Percentiles rank a stretch among this genome's conserved stretches.
Evolutionary conservation across 495 filamentous ascomycete species (phyloP).

Genomic region (Tuber indicum): DNA sequence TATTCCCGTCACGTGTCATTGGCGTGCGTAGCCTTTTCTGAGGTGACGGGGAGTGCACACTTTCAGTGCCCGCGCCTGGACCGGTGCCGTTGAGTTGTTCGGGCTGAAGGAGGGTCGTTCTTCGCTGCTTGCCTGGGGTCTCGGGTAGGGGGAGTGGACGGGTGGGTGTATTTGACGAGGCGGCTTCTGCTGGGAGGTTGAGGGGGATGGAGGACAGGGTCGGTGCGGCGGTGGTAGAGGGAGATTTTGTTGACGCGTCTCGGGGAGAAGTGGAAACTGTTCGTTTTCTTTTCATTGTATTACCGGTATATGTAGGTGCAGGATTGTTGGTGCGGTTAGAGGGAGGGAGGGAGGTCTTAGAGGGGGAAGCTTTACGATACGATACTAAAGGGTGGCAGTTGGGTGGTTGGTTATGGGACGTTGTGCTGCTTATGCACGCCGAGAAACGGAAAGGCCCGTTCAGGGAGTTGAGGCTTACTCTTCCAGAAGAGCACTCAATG

Average conservation of each 20-base stretch:
- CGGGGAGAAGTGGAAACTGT: background rate
- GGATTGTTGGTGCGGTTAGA: background rate
- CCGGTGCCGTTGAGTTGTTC: slow-evolving; percentile 27
- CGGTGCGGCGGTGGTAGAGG: slow-evolving; percentile 14
- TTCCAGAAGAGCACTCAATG: background rate
- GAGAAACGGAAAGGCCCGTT: background rate
- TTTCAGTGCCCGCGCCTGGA: slow-evolving; percentile 17
- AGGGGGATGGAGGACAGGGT: slow-evolving; percentile 23
- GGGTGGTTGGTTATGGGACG: background rate
- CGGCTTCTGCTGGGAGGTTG: background rate
- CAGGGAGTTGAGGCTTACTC: background rate
- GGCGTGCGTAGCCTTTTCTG: slow-evolving; percentile 32
- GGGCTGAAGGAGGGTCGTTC: slow-evolving; percentile 18
- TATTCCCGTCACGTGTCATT: slow-evolving; percentile 24
- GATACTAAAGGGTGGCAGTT: background rate
- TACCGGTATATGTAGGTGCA: background rate
- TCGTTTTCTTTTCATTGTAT: slow-evolving; percentile 6
- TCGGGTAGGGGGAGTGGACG: slow-evolving; percentile 35
- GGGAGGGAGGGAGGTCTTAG: background rate
- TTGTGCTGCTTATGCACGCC: background rate
- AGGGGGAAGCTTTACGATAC: background rate
- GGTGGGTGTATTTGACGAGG: slow-evolving; percentile 19
- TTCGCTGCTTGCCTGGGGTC: slow-evolving; percentile 34
- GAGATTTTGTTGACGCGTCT: slow-evolving; percentile 19
- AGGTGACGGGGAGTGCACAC: slow-evolving; percentile 33